Percentiles rank a stretch among this genome's conserved stretches.
Evolutionary conservation across 345 rosid genomes (phyloP).

Genomic region (Carallia brachiata): DNA sequence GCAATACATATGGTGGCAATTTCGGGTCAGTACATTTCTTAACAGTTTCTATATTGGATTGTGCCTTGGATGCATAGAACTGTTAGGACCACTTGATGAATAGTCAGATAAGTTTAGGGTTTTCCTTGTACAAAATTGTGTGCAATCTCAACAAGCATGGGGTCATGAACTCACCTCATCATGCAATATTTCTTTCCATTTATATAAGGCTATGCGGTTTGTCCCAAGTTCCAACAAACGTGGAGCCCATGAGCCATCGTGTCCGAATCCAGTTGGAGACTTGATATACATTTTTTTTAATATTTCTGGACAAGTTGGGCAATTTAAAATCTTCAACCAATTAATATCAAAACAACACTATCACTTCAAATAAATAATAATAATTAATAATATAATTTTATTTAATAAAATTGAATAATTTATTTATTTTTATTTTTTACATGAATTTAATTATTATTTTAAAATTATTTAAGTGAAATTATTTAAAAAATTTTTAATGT

Average conservation of each 20-base stretch:
- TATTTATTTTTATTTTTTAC: too few relatives aligned
- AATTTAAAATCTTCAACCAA: slow-evolving; percentile 1
- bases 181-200: not conserved
- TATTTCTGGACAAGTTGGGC: slow-evolving; percentile 5
- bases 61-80: slow-evolving; percentile 1
- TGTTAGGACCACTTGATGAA: not conserved
- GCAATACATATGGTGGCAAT: not conserved
- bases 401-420: too few relatives aligned
- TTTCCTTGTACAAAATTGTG: not conserved
- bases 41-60: slow-evolving; percentile 9
- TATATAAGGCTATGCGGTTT: not conserved
- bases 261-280: slow-evolving; percentile 29
- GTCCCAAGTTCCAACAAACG: slow-evolving; percentile 8
- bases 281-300: not conserved
- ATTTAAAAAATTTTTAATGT: too few relatives aligned
- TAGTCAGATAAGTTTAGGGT: not conserved
- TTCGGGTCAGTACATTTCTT: slow-evolving; percentile 6
- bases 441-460: too few relatives aligned
- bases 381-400: too few relatives aligned
- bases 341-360: too few relatives aligned
- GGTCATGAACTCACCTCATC: not conserved
- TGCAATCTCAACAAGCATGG: not conserved
- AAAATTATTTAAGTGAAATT: too few relatives aligned
- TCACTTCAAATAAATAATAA: too few relatives aligned
- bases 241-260: slow-evolving; percentile 36